Evolutionary conservation across 2,329 filamentous ascomycete genomes (phyloP), one percentile per base, ranked within the genome.

Genomic region (Pseudohalonectria lignicola): DNA sequence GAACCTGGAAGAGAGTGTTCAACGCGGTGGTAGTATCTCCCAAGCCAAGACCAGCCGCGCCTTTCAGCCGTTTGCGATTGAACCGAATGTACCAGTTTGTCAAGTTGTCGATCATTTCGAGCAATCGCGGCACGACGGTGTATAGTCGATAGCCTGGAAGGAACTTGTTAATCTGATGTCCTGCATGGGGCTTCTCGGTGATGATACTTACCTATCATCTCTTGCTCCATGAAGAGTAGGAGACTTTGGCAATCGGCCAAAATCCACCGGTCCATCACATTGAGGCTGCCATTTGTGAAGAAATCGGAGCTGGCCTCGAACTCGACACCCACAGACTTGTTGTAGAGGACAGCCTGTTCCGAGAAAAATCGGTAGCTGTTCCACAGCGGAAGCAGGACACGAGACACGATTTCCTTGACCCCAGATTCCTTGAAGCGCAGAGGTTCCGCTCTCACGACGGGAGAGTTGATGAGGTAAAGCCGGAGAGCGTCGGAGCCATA

Each of bases 231-330:
- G 54, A 92, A 95, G 51, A 86, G 79, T 41, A 96, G 70, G 48
- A 96, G 67, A 52, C 84, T 93, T 59, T 96, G 90, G 52, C 84
- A 93, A 49, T 82, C 86, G 43, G 90, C 90, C 52, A 96, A 64
- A 49, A 96, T 92, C 90, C 90, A 96, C 43, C 81, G 76, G 56
- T 96, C 90, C 82, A 96, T 94, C 41, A 95, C 86, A 50, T 95
- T 96, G 40, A 33, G 9, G 5, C 5, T 20, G 17, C 31, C 31
- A 17, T 16, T 13, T 13, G 31, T 4, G n/a, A 16, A 20, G 31
- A 33, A 33, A 2, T 13, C 17, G 10, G 31, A 13, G 31, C 20
- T 5, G 17, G 31, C 31, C 1, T 18, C 17, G 3, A 33, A 33
- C 3, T 2, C 5, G 1, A 17, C 5, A 15, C 31, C 31, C 5